Conservation (phyloP, 768 basidiomycete genomes). For the Tricholoma matsutake region DNA sequence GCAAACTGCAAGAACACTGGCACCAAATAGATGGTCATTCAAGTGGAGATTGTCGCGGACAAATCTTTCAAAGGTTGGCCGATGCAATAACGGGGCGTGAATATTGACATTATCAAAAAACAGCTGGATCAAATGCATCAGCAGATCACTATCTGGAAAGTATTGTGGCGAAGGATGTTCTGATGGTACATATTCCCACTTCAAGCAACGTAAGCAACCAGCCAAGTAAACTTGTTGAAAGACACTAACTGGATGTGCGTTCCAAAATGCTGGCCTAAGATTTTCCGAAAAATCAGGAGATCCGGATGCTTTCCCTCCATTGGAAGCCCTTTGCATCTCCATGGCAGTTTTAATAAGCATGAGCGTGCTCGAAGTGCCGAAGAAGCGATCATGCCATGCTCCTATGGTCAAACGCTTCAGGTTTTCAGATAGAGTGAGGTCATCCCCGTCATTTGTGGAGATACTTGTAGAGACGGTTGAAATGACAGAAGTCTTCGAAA, state of each 20-base stretch:
- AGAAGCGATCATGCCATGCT: slow-evolving; percentile 12
- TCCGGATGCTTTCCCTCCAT: not conserved
- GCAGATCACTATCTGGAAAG: slow-evolving; percentile 51
- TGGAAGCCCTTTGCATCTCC: slow-evolving; percentile 11
- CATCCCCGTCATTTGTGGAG: slow-evolving; percentile 2
- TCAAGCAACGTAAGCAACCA: slow-evolving; percentile 1
- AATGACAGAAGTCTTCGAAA: not conserved
- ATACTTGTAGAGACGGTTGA: not conserved
- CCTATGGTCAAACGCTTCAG: slow-evolving; percentile 14
- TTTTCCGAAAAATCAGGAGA: not conserved
- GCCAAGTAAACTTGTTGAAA: not conserved
- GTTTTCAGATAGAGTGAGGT: slow-evolving; percentile 10
- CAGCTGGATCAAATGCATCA: slow-evolving; percentile 45
- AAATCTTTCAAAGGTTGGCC: slow-evolving; percentile 56
- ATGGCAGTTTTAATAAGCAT: slow-evolving; percentile 17
- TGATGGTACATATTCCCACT: slow-evolving; percentile 38
- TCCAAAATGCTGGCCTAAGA: slow-evolving; percentile 15
- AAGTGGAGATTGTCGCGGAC: slow-evolving; percentile 46
- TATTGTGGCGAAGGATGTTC: slow-evolving; percentile 20
- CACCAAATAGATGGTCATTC: slow-evolving; percentile 48
- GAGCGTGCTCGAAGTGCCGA: slow-evolving; percentile 16
- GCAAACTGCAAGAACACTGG: slow-evolving; percentile 60
- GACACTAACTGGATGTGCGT: slow-evolving; percentile 13
- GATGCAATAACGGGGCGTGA: slow-evolving; percentile 62
- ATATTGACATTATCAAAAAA: slow-evolving; percentile 57